Base-by-base conservation (phyloP, 2,329 filamentous ascomycete genomes). In the Colletotrichum caudatum region DNA sequence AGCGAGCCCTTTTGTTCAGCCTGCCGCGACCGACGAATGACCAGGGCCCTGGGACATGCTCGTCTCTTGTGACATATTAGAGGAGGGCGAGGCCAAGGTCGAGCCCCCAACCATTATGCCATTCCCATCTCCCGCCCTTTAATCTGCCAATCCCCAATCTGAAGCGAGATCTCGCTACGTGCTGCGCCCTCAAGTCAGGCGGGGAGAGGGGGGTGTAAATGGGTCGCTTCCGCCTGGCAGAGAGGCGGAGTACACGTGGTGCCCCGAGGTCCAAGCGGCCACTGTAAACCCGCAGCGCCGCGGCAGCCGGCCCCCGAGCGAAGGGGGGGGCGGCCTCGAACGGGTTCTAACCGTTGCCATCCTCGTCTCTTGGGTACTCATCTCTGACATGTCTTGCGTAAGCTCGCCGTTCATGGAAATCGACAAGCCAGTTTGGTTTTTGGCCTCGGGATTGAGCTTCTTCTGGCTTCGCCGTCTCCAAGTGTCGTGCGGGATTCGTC, bases 141-240 rank as follows among this genome's bases (percentile, higher is more conserved):
- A 68, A 71, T 69, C 69, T 69, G 46, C 69, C 51, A 68, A 69
- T 63, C 57, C 51, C 58, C 18, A 71, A 51, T 62, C 64, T 46
- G 23, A 35, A 53, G 59, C 29, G 41, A 68, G 69, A 69, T 71
- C 64, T 51, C 50, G 23, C 41, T 53, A 29, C 44, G 20, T 53
- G 64, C 69, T 56, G 58, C 58, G 69, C 60, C 67, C 69, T 71
- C 58, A 64, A 59, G 64, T 64, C 64, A 68, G 69, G 64, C 29
- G 64, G 64, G 69, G 41, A 48, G 35, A 58, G 57, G 46, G 46
- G 46, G 5, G 46, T 23, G 46, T 48, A 4, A 48, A 48, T 23
- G 46, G 46, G 69, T 63, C 51, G 64, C 58, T 29, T 53, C 37
- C 48, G 53, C 60, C 46, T 37, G 41, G 39, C 37, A 44, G 66